These are phyloP conservation scores for Alternaria gansuensis DNA, from an alignment of 2,329 filamentous ascomycete species.

Conservation along the genomic window DNA sequence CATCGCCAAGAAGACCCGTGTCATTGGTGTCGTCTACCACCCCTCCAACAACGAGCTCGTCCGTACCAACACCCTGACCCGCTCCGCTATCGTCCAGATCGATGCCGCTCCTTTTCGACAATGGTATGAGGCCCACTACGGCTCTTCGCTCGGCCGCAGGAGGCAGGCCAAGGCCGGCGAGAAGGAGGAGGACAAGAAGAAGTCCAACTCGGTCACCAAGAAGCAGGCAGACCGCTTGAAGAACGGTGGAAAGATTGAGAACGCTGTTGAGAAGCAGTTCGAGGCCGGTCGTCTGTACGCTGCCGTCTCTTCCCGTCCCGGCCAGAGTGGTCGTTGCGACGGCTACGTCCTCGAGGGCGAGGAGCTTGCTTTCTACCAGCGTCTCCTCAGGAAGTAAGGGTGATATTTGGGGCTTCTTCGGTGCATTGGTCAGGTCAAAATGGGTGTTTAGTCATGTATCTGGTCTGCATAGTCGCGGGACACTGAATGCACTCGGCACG, in stretches of 20 bases:
- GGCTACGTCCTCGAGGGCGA: constrained; percentile 99
- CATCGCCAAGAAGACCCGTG: constrained; percentile 97
- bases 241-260: constrained; percentile 89
- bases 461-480: constrained; percentile 52
- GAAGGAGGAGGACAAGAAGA: constrained; percentile 86
- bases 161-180: constrained; percentile 83
- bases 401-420: constrained; percentile 51
- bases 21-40: constrained; percentile 98
- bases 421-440: constrained; percentile 56
- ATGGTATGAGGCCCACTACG: constrained; percentile 99
- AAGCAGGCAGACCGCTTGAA: constrained; percentile 92
- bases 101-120: constrained; percentile 99
- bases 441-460: constrained; percentile 54
- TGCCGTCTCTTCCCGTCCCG: constrained; percentile 89
- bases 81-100: constrained; percentile 97
- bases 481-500: constrained; percentile 51
- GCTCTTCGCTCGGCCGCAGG: constrained; percentile 84
- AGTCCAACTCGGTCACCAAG: constrained; percentile 93
- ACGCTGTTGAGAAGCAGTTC: constrained; percentile 95
- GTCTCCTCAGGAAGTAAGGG: constrained; percentile 95
- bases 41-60: constrained; percentile 99
- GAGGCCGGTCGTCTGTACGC: constrained; percentile 98
- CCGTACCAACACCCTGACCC: constrained; percentile 99
- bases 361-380: constrained; percentile 99
- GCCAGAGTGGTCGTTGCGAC: constrained; percentile 95